phyloP scores from a whole-genome alignment of 2,329 filamentous ascomycete species.

The Paraphaeosphaeria sporulosa region DNA sequence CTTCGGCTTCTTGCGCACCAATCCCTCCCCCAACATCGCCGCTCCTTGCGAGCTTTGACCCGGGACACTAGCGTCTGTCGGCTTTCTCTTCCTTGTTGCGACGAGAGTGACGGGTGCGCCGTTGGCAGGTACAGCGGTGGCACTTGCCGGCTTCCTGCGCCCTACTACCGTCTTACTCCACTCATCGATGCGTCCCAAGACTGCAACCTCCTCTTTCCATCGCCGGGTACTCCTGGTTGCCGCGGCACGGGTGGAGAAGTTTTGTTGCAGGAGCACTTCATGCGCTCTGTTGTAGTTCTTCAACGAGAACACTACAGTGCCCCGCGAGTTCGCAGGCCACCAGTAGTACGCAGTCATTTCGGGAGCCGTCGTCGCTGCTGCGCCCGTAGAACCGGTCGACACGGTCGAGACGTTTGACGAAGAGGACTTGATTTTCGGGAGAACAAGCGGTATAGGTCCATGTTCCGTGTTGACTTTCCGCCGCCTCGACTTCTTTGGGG shows the following conservation, averaged over 20 bases:
- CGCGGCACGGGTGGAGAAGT: conserved; percentile 72
- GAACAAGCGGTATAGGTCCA: conserved; percentile 69
- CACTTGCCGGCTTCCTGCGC: conserved; percentile 25
- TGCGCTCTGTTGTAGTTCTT: conserved; percentile 71
- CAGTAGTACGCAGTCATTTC: conserved; percentile 68
- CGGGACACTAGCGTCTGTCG: conserved; percentile 18
- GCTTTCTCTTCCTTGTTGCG: conserved; percentile 46
- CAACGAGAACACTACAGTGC: conserved; percentile 69
- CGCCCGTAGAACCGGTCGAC: conserved; percentile 54
- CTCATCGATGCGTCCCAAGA: conserved; percentile 39
- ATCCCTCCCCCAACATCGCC: conserved; percentile 27
- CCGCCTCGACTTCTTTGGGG: conserved; percentile 21
- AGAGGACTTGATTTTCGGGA: conserved; percentile 69
- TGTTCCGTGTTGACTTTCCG: conserved; percentile 43
- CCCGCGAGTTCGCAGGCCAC: conserved; percentile 70
- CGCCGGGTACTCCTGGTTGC: conserved; percentile 70
- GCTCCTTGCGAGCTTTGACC: conserved; percentile 16
- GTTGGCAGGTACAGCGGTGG: conserved; percentile 8
- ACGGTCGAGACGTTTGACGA: conserved; percentile 49
- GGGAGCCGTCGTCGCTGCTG: conserved; percentile 53
- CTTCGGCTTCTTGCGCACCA: conserved; percentile 46
- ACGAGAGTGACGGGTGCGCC: conserved; percentile 34
- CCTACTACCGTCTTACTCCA: conserved; percentile 42
- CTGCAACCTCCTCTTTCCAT: conserved; percentile 73
- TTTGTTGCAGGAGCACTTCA: conserved; percentile 75